A percentile compares a stretch with the other conserved stretches of the same genome.
These are phyloP conservation scores for Rubroshorea leprosula DNA, from an alignment of 345 rosid genomes.

Conservation along the genomic window DNA sequence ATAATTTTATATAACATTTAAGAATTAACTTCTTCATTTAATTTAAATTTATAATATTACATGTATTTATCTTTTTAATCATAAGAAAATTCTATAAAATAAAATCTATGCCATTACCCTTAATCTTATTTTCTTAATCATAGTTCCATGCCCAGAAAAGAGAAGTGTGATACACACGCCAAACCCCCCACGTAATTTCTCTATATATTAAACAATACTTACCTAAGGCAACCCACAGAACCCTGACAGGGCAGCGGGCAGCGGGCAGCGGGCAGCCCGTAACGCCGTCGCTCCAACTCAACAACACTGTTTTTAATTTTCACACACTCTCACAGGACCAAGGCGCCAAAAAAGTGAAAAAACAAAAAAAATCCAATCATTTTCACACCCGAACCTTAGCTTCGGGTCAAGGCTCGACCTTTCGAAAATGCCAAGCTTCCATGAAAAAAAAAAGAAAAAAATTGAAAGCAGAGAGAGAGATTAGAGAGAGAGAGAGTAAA, in stretches of 20 bases:
- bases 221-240: conserved; percentile 14
- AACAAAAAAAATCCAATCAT: conserved; percentile 29
- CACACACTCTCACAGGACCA: no score
- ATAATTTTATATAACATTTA: no score
- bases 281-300: conserved; percentile 33
- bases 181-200: no score
- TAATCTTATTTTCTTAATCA: no score
- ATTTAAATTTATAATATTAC: no score
- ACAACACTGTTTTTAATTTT: conserved; percentile 28
- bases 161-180: no score
- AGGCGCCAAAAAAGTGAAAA: neutral
- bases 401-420: conserved; percentile 39
- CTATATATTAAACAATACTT: no score
- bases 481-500: conserved; percentile 8
- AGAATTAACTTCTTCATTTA: no score
- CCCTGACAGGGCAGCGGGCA: conserved; percentile 48
- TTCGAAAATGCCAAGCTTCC: conserved; percentile 20
- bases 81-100: no score
- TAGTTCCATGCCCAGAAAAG: no score
- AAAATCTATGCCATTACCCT: no score
- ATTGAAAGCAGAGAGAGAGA: conserved; percentile 16
- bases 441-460: conserved; percentile 24
- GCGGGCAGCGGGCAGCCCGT: conserved; percentile 52
- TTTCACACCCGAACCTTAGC: conserved; percentile 33
- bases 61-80: no score